Conservation (phyloP, 176 grass and related monocot genomes). For the Urochloa ruziziensis region DNA sequence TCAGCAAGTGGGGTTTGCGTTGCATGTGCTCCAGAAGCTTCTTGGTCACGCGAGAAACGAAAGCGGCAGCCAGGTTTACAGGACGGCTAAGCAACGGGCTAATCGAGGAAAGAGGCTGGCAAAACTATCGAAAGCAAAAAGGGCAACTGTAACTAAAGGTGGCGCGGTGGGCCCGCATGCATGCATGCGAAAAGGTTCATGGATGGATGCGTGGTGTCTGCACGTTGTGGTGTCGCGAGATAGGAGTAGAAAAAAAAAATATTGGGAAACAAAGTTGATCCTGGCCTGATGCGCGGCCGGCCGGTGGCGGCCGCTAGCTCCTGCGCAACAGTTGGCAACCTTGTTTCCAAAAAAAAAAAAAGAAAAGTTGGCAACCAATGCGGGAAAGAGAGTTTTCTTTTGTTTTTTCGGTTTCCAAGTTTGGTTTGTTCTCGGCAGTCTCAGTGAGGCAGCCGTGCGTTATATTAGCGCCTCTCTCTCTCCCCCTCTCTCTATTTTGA, state of each 20-base stretch:
- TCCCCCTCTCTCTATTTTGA: too few relatives aligned
- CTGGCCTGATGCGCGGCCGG: too few relatives aligned
- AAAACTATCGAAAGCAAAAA: neutral
- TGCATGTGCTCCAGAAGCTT: slow-evolving; percentile 26
- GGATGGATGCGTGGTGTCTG: too few relatives aligned
- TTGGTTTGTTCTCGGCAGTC: neutral
- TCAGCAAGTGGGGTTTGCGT: neutral
- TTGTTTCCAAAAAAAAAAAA: too few relatives aligned
- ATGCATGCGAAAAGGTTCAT: too few relatives aligned
- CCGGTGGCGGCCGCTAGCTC: too few relatives aligned
- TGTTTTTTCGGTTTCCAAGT: neutral
- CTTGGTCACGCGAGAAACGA: neutral
- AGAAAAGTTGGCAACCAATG: too few relatives aligned
- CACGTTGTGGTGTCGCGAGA: too few relatives aligned
- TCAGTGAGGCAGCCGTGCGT: neutral
- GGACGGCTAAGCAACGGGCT: slow-evolving; percentile 22
- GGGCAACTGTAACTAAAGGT: slow-evolving; percentile 6
- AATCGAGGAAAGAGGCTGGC: neutral
- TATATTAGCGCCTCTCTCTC: too few relatives aligned
- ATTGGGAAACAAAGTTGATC: too few relatives aligned
- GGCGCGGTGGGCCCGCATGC: slow-evolving; percentile 21
- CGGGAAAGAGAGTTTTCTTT: neutral
- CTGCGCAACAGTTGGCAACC: slow-evolving; percentile 22
- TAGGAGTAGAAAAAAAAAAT: too few relatives aligned
- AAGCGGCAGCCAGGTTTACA: slow-evolving; percentile 11